Base-by-base conservation (phyloP, 495 filamentous ascomycete species). In the Hyaloscypha finlandica region DNA sequence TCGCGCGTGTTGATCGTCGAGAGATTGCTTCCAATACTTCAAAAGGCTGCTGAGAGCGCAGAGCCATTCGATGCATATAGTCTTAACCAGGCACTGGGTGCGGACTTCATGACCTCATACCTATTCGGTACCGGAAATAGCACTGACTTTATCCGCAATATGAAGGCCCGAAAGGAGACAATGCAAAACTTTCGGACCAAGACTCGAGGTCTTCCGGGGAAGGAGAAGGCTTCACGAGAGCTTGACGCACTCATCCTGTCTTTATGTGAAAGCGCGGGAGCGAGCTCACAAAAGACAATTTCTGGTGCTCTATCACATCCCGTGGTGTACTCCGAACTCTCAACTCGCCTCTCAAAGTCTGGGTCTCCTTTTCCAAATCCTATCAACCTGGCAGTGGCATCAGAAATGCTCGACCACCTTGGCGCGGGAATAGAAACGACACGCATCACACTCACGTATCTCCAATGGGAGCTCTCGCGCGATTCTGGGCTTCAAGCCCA, bases 391-490 rank as follows among this genome's bases (percentile, higher is more conserved):
- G 55, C 20, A 5, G 71, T 88, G 22, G 87, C 88, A 1, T 87
- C 83, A 9, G 90, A 92, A 75, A 76, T 90, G 63, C 81, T 90
- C n/a, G 90, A 93, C 71, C 90, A 93, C 65, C 77, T 90, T 20
- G 82, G 86, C 2, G 90, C 90, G 0, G 90, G 90, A 22, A 90
- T 92, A 70, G 91, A 94, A 72, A 92, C 90, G 0, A 85, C 86
- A n/a, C 88, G 86, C 25, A 85, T 93, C 16, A 83, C 84, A 0
- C 78, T 94, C 11, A 89, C 88, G 4, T 94, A 92, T 65, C 71
- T 90, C 0, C 76, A 86, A 39, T 89, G 88, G 80, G 83, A 91
- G 70, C 79, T 93, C 22, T 90, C 86, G 2, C 33, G 35, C 33
- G 78, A 83, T 42, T 80, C 79, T 0, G 70, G 79, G 0, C 71